Base-by-base conservation (phyloP, 192 early-diverging fungal species). In the Linnemannia hyalina region DNA sequence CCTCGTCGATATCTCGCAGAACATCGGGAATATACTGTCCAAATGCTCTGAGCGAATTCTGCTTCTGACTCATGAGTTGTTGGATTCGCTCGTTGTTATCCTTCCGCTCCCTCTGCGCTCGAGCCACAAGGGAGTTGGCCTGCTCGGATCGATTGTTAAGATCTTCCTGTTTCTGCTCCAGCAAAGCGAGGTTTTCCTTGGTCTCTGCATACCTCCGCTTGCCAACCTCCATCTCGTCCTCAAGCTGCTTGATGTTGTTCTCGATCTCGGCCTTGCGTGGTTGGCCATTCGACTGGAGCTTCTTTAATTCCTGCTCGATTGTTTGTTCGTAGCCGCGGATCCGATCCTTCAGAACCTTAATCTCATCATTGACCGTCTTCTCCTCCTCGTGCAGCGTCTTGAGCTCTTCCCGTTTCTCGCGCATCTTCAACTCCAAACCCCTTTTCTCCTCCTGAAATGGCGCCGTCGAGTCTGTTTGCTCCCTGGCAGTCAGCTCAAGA, bases 31-130 rank as follows among this genome's bases (percentile, higher is more conserved):
- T 92, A 9, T 83, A 82, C 0, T 82, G 71, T n/a, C 97, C 97
- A 84, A 94, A 98, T 2, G 95, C 95, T 23, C 81, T 92, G 54
- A 98, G 78, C 7, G 90, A 83, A 77, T 98, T 90, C n/a, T 90
- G 85, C 44, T 91, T 92, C 60, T 95, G 94, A 18, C 88, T 88
- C 55, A 87, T 69, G 71, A 98, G 81, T 7, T 93, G 78, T 32
- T 87, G 75, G 38, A 95, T 83, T 5, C 75, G 54, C 4, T 78
- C 63, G 52, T 80, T 54, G 3, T 32, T 35, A 15, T 89, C 40
- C 22, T 16, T 41, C 26, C 82, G 60, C 60, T 91, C 77, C 29
- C 44, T 73, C 73, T 68, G 89, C 74, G 18, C 65, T 69, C 41
- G 52, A 23, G 40, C 23, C 60, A 78, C 81, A 32, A 22, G 69